Conservation (phyloP, 306 rosid genomes). For the Malus asiatica region DNA sequence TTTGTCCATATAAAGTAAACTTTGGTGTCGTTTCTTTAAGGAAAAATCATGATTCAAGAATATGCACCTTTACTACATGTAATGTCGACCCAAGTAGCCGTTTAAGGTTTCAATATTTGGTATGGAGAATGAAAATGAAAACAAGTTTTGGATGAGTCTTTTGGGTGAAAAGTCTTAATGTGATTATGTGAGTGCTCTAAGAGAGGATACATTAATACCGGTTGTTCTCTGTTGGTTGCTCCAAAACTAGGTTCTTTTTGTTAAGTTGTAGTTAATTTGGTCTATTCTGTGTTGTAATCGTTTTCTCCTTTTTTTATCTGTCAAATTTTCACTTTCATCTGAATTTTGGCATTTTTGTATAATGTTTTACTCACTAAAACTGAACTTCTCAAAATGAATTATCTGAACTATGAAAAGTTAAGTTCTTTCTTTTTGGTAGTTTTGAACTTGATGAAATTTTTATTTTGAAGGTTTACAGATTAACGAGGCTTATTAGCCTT, state of each 20-base stretch:
- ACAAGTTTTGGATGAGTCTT: not conserved
- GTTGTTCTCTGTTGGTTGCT: not conserved
- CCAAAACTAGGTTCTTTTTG: not conserved
- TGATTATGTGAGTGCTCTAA: not conserved
- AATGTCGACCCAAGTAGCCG: not conserved
- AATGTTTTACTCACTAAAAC: not conserved
- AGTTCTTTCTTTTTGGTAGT: not conserved
- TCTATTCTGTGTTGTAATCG: not conserved
- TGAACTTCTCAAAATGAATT: not conserved
- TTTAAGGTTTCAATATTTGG: not conserved
- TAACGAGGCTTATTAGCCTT: conserved; percentile 51
- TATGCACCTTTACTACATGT: not conserved
- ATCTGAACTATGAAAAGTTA: not conserved
- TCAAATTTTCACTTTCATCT: not conserved
- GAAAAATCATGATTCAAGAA: not conserved
- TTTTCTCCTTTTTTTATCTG: not conserved
- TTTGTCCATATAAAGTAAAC: not conserved
- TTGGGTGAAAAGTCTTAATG: not conserved
- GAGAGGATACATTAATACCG: not conserved
- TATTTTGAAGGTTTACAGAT: conserved; percentile 65
- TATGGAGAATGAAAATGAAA: not conserved
- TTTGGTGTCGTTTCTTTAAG: not conserved
- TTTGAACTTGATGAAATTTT: conserved; percentile 13
- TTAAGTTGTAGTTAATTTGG: not conserved
- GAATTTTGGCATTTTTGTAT: not conserved